phyloP scores from a whole-genome alignment of 495 filamentous ascomycete species.

The Lindgomyces ingoldianus region DNA sequence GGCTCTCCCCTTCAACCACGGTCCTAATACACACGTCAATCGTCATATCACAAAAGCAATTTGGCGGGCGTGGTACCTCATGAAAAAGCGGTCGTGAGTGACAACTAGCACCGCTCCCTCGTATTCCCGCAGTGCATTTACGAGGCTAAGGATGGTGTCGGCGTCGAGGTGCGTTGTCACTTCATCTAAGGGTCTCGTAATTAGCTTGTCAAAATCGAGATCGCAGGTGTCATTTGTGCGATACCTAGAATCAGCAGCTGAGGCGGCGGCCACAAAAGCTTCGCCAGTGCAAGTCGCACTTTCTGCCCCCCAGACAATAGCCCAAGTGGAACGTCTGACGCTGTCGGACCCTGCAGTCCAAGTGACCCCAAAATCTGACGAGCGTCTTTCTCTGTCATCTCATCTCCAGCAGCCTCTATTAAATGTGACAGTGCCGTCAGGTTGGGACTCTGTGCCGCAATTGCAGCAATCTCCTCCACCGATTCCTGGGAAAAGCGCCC shows the following conservation, averaged over 20 bases:
- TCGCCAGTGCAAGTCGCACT: slow-evolving; percentile 73
- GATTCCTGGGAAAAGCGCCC: slow-evolving; percentile 79
- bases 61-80: slow-evolving; percentile 49
- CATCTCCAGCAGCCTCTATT: slow-evolving; percentile 48
- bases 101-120: slow-evolving; percentile 71
- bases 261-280: slow-evolving; percentile 65
- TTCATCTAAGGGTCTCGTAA: slow-evolving; percentile 53
- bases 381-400: slow-evolving; percentile 62
- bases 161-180: slow-evolving; percentile 84
- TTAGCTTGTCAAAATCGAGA: background rate
- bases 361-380: slow-evolving; percentile 63
- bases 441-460: slow-evolving; percentile 48
- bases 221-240: background rate
- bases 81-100: slow-evolving; percentile 75
- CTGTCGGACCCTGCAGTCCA: slow-evolving; percentile 65
- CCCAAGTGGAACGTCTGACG: slow-evolving; percentile 67
- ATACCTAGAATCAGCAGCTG: slow-evolving; percentile 70
- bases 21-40: slow-evolving; percentile 17
- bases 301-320: slow-evolving; percentile 75
- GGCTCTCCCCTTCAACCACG: slow-evolving; percentile 61
- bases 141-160: slow-evolving; percentile 70
- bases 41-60: background rate
- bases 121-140: slow-evolving; percentile 63
- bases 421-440: slow-evolving; percentile 66
- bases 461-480: slow-evolving; percentile 63